Conservation (phyloP, 2,329 filamentous ascomycete species). For the Elsinoe perseae region DNA sequence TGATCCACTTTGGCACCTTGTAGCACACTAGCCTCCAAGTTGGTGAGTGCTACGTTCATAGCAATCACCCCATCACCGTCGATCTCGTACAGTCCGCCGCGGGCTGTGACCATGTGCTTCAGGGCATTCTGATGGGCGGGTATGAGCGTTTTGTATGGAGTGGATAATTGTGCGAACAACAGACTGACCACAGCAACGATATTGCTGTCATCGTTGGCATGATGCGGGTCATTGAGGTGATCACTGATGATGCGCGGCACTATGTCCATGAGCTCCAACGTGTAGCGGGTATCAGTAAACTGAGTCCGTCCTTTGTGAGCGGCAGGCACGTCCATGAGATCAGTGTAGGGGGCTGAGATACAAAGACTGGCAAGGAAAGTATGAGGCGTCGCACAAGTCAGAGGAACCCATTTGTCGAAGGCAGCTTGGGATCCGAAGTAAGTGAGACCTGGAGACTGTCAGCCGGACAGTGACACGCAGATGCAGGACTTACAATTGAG, state of each 20-base stretch:
- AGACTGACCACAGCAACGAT: slow-evolving; percentile 28
- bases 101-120: slow-evolving; percentile 23
- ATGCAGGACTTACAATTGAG: slow-evolving; percentile 1
- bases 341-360: slow-evolving; percentile 28
- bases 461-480: neutral
- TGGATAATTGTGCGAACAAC: slow-evolving; percentile 27
- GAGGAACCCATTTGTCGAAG: slow-evolving; percentile 24
- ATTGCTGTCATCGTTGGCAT: slow-evolving; percentile 23
- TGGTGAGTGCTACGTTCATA: slow-evolving; percentile 7
- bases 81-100: slow-evolving; percentile 26
- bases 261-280: slow-evolving; percentile 12
- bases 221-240: slow-evolving; percentile 23
- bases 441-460: slow-evolving; percentile 18
- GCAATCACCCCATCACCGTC: slow-evolving; percentile 21
- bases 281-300: slow-evolving; percentile 8
- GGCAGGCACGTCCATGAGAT: slow-evolving; percentile 25
- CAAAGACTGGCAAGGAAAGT: slow-evolving; percentile 28
- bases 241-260: slow-evolving; percentile 23
- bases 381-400: slow-evolving; percentile 22
- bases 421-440: slow-evolving; percentile 26
- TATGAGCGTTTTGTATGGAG: slow-evolving; percentile 23
- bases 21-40: neutral
- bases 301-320: neutral
- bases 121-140: slow-evolving; percentile 25
- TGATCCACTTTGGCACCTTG: neutral